phyloP scores from a whole-genome alignment of 441 rosid species.

The California macrophylla region DNA sequence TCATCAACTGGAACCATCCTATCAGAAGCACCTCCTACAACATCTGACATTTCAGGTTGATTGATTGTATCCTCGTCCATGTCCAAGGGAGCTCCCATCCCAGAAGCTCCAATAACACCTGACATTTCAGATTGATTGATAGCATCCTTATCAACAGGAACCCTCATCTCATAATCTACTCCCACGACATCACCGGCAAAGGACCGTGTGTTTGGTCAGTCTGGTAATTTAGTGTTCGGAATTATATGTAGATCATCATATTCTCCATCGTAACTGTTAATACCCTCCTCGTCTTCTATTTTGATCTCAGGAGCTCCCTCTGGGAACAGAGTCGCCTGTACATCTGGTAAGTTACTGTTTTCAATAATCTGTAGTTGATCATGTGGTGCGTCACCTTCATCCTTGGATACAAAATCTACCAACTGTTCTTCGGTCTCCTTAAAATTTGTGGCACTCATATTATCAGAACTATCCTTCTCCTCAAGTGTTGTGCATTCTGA shows the following conservation, averaged over 20 bases:
- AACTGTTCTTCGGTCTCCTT: neutral
- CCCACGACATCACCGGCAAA: neutral
- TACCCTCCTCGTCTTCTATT: neutral
- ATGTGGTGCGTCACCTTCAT: constrained; percentile 6
- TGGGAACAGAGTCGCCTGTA: neutral
- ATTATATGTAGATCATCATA: neutral
- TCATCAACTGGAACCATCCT: neutral
- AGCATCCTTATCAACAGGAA: too few relatives aligned
- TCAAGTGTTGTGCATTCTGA: constrained; percentile 8
- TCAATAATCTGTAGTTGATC: constrained; percentile 14
- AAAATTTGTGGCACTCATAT: neutral
- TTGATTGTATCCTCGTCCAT: too few relatives aligned
- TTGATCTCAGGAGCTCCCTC: neutral
- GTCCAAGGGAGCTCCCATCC: too few relatives aligned
- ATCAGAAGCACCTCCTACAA: neutral
- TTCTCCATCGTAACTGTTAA: neutral
- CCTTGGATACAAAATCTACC: constrained; percentile 18
- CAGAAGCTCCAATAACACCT: too few relatives aligned
- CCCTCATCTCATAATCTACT: too few relatives aligned
- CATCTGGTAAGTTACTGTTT: constrained; percentile 10
- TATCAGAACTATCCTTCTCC: constrained; percentile 2
- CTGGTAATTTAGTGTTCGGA: neutral
- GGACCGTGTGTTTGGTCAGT: neutral
- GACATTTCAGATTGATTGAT: too few relatives aligned
- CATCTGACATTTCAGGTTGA: too few relatives aligned